Percentiles rank a stretch among this genome's conserved stretches.
Conservation (phyloP, 257 asterid species). For the Leonotis leonurus region DNA sequence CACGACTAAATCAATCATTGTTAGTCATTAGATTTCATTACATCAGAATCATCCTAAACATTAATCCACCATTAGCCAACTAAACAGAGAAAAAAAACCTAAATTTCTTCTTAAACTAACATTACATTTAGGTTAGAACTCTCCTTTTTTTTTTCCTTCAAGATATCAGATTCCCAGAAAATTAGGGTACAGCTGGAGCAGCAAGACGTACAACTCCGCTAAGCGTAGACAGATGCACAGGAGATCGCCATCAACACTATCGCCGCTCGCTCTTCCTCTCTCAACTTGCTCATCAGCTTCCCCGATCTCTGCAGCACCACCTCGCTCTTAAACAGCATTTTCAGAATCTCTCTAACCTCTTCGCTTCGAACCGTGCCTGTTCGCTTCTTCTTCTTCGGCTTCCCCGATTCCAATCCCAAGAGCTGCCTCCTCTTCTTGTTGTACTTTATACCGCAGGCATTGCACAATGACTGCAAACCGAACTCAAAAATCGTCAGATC, state of each 20-base stretch:
- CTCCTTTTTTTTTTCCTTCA: neutral
- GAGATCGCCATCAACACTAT: constrained; percentile 63
- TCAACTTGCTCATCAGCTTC: constrained; percentile 36
- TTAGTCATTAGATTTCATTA: constrained; percentile 31
- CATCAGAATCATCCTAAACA: constrained; percentile 19
- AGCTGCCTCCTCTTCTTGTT: constrained; percentile 65
- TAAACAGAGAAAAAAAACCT: neutral
- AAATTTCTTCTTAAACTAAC: neutral
- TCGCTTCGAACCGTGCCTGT: neutral
- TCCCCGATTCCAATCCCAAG: constrained; percentile 39
- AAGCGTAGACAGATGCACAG: constrained; percentile 48
- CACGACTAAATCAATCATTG: constrained; percentile 25
- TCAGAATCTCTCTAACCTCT: constrained; percentile 28
- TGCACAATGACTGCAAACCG: constrained; percentile 52
- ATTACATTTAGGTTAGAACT: constrained; percentile 14
- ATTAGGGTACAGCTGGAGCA: neutral
- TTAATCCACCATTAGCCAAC: neutral
- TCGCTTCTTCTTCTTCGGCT: constrained; percentile 31
- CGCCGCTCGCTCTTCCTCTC: constrained; percentile 79
- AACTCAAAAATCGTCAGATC: neutral
- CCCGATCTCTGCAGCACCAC: constrained; percentile 30
- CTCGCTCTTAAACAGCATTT: constrained; percentile 39
- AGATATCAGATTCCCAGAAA: neutral
- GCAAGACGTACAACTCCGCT: constrained; percentile 17
- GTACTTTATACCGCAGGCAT: constrained; percentile 86